Evolutionary conservation across 1,139 yeast genomes (phyloP).

Genomic region (Taiozyma onychis): DNA sequence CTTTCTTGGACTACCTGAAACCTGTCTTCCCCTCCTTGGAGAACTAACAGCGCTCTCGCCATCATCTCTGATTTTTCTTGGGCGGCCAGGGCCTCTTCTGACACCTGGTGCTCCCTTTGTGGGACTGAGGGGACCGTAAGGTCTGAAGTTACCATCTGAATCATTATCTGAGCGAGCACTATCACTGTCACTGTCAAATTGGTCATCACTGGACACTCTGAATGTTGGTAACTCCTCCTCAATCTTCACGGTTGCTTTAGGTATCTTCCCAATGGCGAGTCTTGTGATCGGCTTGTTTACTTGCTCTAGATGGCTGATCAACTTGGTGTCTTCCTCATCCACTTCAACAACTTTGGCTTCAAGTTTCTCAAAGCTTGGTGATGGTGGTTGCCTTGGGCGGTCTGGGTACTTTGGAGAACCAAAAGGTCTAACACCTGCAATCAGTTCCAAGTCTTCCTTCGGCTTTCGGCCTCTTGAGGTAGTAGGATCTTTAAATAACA

Average conservation of each 20-base stretch:
- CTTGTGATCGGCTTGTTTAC: neutral
- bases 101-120: neutral
- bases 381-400: neutral
- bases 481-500: neutral
- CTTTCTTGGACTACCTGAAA: slow-evolving; percentile 1
- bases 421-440: neutral
- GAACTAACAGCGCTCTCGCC: neutral
- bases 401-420: neutral
- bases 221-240: neutral
- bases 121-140: neutral
- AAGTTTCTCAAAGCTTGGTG: neutral
- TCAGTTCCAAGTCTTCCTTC: neutral
- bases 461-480: neutral
- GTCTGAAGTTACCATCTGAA: slow-evolving; percentile 3
- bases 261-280: neutral
- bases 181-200: slow-evolving; percentile 5
- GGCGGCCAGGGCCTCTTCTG: neutral
- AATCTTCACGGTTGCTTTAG: neutral
- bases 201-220: neutral
- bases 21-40: neutral
- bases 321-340: neutral
- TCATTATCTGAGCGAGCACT: slow-evolving; percentile 2
- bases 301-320: neutral
- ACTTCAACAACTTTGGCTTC: slow-evolving; percentile 1
- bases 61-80: neutral